Evolutionary conservation across 495 filamentous ascomycete genomes (phyloP).

Genomic region (Podospora tetraspora): DNA sequence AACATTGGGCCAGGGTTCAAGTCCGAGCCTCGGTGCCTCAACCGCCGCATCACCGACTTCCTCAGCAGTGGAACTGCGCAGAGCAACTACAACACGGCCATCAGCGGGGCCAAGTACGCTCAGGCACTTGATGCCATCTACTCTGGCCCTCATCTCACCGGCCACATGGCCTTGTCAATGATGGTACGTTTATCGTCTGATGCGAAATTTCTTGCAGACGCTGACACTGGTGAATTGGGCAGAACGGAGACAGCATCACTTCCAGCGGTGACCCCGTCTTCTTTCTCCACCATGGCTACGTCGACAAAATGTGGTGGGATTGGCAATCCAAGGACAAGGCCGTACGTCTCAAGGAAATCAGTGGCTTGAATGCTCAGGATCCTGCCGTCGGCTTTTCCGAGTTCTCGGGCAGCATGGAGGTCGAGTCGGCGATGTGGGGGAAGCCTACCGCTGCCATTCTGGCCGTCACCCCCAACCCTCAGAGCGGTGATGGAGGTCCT

Average conservation of each 20-base stretch:
- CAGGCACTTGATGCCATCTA: conserved; percentile 16
- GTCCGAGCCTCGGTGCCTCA: conserved; percentile 34
- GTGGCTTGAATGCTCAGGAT: conserved; percentile 11
- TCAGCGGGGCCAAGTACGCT: conserved; percentile 6
- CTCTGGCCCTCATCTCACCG: conserved; percentile 15
- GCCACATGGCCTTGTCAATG: conserved; percentile 19
- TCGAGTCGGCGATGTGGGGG: conserved; percentile 16
- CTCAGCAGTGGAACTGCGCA: conserved; percentile 9
- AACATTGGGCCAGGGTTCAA: conserved; percentile 31
- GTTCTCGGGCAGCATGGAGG: conserved; percentile 16
- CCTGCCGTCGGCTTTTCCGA: conserved; percentile 17
- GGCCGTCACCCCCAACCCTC: conserved; percentile 16
- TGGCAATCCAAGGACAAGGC: conserved; percentile 41
- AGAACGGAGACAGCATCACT: conserved; percentile 17
- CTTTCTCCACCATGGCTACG: conserved; percentile 45
- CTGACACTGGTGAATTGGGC: neutral
- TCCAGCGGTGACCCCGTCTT: conserved; percentile 45
- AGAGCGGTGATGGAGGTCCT: conserved; percentile 6
- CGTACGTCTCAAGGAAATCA: conserved; percentile 17
- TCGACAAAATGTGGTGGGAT: conserved; percentile 46
- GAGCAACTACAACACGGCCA: conserved; percentile 6
- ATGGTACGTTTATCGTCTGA: conserved; percentile 3
- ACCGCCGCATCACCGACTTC: conserved; percentile 25
- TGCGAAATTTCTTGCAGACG: neutral
- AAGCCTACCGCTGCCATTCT: conserved; percentile 11